Conservation (phyloP, 371 early-diverging fungal genomes). For the Mucor sp. region DNA sequence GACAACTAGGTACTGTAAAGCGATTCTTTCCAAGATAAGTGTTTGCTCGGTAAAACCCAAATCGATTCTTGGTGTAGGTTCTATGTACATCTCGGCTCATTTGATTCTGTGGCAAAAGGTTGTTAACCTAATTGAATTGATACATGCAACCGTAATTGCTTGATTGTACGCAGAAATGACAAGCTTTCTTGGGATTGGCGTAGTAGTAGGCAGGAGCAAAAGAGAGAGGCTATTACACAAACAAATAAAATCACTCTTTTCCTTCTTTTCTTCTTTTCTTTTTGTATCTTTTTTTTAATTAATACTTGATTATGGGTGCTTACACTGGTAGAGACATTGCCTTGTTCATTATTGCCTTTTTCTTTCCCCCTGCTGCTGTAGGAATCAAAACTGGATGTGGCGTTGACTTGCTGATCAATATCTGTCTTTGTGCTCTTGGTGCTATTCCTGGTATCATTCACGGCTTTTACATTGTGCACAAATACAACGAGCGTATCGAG, state of each 20-base stretch:
- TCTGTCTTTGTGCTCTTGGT: conserved; percentile 65
- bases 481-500: conserved; percentile 48
- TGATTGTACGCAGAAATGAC: background rate
- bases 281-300: conserved; percentile 3
- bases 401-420: conserved; percentile 68
- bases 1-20: too few relatives aligned
- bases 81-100: too few relatives aligned
- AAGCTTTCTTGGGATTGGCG: background rate
- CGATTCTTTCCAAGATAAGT: too few relatives aligned
- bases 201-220: background rate
- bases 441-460: conserved; percentile 57
- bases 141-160: background rate
- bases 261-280: background rate
- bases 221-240: background rate
- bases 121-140: background rate
- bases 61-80: too few relatives aligned
- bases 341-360: conserved; percentile 64
- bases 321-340: conserved; percentile 58
- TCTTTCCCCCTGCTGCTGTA: conserved; percentile 76
- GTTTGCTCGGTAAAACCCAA: too few relatives aligned
- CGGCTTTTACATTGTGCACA: conserved; percentile 54
- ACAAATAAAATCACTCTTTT: background rate
- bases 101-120: background rate
- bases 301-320: conserved; percentile 28
- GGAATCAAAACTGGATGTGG: conserved; percentile 64